Evolutionary conservation across 257 asterid genomes (phyloP), one percentile per base, ranked within the genome.

Genomic region (Solanum dulcamara): DNA sequence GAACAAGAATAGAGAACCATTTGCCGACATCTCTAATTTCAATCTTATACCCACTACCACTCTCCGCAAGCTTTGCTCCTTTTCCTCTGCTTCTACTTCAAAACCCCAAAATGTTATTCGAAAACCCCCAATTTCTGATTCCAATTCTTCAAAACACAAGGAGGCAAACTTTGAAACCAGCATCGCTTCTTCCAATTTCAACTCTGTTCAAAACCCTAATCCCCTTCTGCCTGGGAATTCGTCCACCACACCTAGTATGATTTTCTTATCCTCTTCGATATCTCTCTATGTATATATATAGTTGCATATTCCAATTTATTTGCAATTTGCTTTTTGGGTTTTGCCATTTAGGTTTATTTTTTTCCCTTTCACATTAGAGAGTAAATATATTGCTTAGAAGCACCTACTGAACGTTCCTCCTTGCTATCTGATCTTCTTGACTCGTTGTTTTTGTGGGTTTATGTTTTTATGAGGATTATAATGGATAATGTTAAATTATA

Each of bases 161-260:
- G 26, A 46, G 60, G 42, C 5, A 15, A 87, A 84, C 89, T 91
- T 96, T 71, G 86, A 86, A 60, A 81, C 92, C 32, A 93, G 95
- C 83, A 90, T 92, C 81, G 96, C 92, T 28, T 91, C 92, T 10
- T 90, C 92, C 93, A 85, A 50, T 84, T 81, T 88, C 50, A 86
- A 79, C 70, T 32, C 80, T 48, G 85, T 81, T 80, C 93, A 42
- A 48, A 91, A 90, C 83, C 88, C 88, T 14, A 85, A 81, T 35
- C 89, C 91, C 24, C 24, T 57, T 70, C 80, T 84, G 18, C 87
- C 83, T 50, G 60, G 24, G 74, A 57, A 87, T 87, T 85, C 89
- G 14, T 57, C 80, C 20, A 26, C 86, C 28, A 30, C 83, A 71
- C 81, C 66, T 46, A 86, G 95, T 92, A 86, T 28, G 79, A 32